Conservation (phyloP, 208 protist species). For the Trypanosoma conorhini region DNA sequence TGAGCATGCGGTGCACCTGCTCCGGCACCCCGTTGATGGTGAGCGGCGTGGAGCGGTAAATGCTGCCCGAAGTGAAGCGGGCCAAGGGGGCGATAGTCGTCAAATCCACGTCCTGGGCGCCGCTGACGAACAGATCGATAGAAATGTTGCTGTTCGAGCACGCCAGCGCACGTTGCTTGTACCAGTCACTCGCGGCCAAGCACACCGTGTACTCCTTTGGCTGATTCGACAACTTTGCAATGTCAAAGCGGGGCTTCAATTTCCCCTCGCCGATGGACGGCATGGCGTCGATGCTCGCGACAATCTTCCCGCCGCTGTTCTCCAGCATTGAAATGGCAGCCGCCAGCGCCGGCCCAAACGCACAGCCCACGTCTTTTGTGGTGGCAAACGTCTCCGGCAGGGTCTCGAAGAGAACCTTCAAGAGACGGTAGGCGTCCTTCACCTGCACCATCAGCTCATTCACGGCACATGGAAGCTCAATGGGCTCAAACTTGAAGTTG, state of each 20-base stretch:
- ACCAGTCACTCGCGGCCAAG: constrained; percentile 93
- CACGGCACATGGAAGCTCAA: constrained; percentile 77
- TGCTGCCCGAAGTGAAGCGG: constrained; percentile 75
- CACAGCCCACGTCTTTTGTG: constrained; percentile 86
- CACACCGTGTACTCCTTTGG: constrained; percentile 88
- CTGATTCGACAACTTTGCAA: constrained; percentile 67
- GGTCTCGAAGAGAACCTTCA: constrained; percentile 74
- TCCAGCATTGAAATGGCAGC: constrained; percentile 89
- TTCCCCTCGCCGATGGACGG: constrained; percentile 90
- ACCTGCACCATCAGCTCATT: constrained; percentile 81
- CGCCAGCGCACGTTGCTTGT: constrained; percentile 94
- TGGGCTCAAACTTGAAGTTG: constrained; percentile 73
- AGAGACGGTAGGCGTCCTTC: constrained; percentile 64
- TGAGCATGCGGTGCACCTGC: constrained; percentile 79
- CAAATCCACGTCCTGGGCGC: constrained; percentile 82
- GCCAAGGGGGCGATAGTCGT: constrained; percentile 89
- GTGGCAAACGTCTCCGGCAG: constrained; percentile 58
- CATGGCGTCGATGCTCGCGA: constrained; percentile 82
- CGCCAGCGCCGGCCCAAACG: constrained; percentile 92
- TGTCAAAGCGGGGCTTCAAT: constrained; percentile 86
- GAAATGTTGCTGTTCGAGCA: constrained; percentile 92
- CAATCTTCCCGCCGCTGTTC: constrained; percentile 93
- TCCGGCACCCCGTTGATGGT: constrained; percentile 63
- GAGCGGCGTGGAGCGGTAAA: constrained; percentile 58
- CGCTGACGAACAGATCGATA: constrained; percentile 91